Percentiles rank a stretch among this genome's conserved stretches.
These are phyloP conservation scores for Asterophora lycoperdoides DNA, from an alignment of 768 basidiomycete genomes.

Conservation along the genomic window DNA sequence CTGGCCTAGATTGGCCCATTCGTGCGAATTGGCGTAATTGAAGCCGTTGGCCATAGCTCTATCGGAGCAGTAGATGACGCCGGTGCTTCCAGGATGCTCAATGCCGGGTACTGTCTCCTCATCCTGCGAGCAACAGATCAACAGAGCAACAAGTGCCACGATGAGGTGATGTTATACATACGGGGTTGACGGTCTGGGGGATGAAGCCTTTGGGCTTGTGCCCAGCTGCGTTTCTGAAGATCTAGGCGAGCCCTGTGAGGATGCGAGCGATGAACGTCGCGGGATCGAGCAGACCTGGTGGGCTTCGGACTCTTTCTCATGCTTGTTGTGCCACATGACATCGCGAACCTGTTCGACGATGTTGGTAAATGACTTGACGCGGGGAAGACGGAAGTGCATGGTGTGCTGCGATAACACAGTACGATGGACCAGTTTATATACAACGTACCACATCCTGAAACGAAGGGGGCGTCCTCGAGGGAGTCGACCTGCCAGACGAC, in stretches of 20 bases:
- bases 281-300: conserved; percentile 55
- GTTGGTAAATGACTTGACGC: conserved; percentile 39
- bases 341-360: conserved; percentile 61
- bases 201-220: conserved; percentile 61
- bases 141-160: neutral
- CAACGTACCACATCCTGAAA: conserved; percentile 19
- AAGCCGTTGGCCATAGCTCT: conserved; percentile 96
- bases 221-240: conserved; percentile 69
- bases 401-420: neutral
- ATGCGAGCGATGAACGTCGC: conserved; percentile 2
- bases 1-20: conserved; percentile 90
- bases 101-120: conserved; percentile 91
- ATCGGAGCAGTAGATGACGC: conserved; percentile 83
- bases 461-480: conserved; percentile 16
- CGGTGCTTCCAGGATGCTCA: conserved; percentile 65
- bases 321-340: conserved; percentile 60
- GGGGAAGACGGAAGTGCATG: conserved; percentile 49
- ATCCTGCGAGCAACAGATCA: conserved; percentile 40
- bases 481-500: conserved; percentile 5
- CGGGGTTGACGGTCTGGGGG: conserved; percentile 71
- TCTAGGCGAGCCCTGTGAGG: conserved; percentile 36
- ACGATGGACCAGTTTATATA: conserved; percentile 5
- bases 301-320: conserved; percentile 85
- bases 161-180: conserved; percentile 25
- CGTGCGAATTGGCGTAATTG: conserved; percentile 68